Evolutionary conservation across 805 yeast genomes (phyloP).

Genomic region (Hanseniaspora lachancei): DNA sequence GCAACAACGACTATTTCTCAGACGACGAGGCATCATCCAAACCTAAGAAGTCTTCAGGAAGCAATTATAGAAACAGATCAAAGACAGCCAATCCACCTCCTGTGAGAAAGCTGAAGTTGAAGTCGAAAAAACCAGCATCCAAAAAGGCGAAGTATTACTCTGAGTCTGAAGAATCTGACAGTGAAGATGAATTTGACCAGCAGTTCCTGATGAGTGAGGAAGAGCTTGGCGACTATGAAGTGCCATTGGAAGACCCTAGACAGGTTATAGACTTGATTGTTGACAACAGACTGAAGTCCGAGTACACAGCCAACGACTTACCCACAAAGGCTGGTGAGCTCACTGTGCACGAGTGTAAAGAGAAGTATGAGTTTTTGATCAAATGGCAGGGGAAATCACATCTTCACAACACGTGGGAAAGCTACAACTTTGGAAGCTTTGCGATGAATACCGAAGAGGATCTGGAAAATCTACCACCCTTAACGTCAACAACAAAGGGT

Average conservation of each 20-base stretch:
- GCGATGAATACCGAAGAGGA: constrained; percentile 18
- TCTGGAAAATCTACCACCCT: constrained; percentile 5
- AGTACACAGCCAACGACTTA: constrained; percentile 26
- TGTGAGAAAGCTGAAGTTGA: not conserved
- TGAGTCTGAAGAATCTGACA: constrained; percentile 24
- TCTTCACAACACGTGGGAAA: constrained; percentile 90
- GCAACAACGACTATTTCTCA: constrained; percentile 25
- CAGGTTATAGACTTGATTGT: not conserved
- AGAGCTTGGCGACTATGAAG: constrained; percentile 21
- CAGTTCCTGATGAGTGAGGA: constrained; percentile 15
- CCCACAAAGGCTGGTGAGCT: constrained; percentile 20
- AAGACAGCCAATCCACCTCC: constrained; percentile 1
- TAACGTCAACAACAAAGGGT: constrained; percentile 42
- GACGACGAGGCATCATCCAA: constrained; percentile 26
- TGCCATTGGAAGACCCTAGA: constrained; percentile 7
- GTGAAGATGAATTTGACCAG: constrained; percentile 20
- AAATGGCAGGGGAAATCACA: constrained; percentile 87
- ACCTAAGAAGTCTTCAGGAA: not conserved
- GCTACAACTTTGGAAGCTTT: constrained; percentile 29
- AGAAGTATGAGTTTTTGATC: constrained; percentile 46
- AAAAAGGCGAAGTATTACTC: constrained; percentile 6
- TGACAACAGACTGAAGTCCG: constrained; percentile 14
- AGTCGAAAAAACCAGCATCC: not conserved
- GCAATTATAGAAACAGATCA: constrained; percentile 16
- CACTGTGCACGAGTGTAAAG: constrained; percentile 40